Evolutionary conservation across 371 early-diverging fungal species (phyloP), one percentile per base, ranked within the genome.

Genomic region (Rhizomucor miehei): DNA sequence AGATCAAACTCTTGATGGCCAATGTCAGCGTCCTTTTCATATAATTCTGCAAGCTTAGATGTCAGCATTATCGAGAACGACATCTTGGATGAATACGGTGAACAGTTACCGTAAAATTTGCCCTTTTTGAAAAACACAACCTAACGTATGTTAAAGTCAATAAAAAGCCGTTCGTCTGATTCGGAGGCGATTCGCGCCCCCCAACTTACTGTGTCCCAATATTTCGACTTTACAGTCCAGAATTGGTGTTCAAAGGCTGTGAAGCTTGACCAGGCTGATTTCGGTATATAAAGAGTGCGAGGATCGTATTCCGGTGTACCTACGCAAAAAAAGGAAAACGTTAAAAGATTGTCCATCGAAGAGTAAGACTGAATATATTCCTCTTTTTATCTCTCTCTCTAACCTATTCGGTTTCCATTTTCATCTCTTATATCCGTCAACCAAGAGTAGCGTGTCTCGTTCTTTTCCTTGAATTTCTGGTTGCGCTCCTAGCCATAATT

Each of bases 101-200:
- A n/a, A n/a, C n/a, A n/a, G n/a, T n/a, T n/a, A 81, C 82, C 93
- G 68, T 93, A 99, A 62, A 99, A 99, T 68, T 99, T 94, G 62
- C 99, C 99, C 79, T 99, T 97, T 75, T 99, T 95, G 77, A 99
- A 99, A 65, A 99, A 98, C n/a, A 99, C 94, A 19, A 93, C 56
- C 77, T 71, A 63, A 11, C 16, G 16, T 29, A 44, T 20, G 16
- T 44, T 5, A 20, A 21, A 23, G 5, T 41, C 3, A 6, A 41
- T 41, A n/a, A n/a, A n/a, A n/a, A n/a, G n/a, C n/a, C n/a, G n/a
- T n/a, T n/a, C n/a, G n/a, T n/a, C n/a, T n/a, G n/a, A n/a, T n/a
- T n/a, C n/a, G n/a, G n/a, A n/a, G n/a, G n/a, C n/a, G n/a, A n/a
- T n/a, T n/a, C n/a, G n/a, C n/a, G n/a, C n/a, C n/a, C n/a, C n/a